These are phyloP conservation scores for Trametes maxima DNA, from an alignment of 768 basidiomycete genomes.

Conservation along the genomic window DNA sequence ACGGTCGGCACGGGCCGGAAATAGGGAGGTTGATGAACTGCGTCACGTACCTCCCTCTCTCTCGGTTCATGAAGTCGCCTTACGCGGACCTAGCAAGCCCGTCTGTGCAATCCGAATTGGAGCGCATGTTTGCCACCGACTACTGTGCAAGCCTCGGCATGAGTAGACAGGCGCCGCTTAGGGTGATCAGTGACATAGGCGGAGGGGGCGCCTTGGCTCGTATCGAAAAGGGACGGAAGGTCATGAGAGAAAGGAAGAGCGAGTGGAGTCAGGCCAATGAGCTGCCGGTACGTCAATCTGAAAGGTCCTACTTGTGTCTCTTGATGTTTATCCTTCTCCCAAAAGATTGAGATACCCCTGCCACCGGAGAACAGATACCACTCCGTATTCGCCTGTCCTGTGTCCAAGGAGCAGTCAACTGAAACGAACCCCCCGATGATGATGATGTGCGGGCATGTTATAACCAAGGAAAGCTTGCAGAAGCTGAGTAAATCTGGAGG, in stretches of 20 bases:
- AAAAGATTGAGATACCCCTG: constrained; percentile 91
- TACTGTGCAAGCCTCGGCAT: constrained; percentile 87
- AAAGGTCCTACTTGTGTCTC: neutral
- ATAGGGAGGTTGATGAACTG: constrained; percentile 72
- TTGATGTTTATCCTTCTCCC: neutral
- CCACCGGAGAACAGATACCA: constrained; percentile 89
- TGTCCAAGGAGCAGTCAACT: constrained; percentile 96
- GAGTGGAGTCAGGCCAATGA: constrained; percentile 92
- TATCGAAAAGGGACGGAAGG: constrained; percentile 92
- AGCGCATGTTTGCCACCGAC: constrained; percentile 83
- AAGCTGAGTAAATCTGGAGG: constrained; percentile 85
- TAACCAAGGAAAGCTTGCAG: constrained; percentile 88
- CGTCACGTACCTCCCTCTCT: constrained; percentile 68
- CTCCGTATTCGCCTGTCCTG: constrained; percentile 96
- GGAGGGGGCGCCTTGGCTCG: constrained; percentile 87
- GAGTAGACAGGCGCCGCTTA: constrained; percentile 85
- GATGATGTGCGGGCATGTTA: constrained; percentile 94
- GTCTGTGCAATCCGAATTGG: constrained; percentile 74
- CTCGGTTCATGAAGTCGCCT: constrained; percentile 65
- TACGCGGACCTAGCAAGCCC: constrained; percentile 77
- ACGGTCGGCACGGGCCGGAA: constrained; percentile 59
- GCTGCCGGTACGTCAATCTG: constrained; percentile 65
- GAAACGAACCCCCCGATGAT: constrained; percentile 97
- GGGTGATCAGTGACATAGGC: constrained; percentile 91
- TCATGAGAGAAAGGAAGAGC: constrained; percentile 91